Conservation (phyloP, 2,329 filamentous ascomycete species). For the Aspergillus latus region DNA sequence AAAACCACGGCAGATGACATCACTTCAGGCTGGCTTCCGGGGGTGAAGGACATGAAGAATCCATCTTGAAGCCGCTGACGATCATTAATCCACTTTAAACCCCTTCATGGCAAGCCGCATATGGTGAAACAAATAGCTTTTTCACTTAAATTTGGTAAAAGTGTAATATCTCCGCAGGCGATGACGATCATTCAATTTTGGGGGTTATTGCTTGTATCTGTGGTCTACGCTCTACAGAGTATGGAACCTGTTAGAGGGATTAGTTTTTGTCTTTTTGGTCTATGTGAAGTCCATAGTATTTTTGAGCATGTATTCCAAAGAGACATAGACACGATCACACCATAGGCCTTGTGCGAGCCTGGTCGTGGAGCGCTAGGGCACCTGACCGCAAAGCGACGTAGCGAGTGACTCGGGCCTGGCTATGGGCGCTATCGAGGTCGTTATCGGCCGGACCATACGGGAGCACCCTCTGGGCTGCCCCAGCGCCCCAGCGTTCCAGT, state of each 20-base stretch:
- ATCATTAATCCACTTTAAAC: background rate
- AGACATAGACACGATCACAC: background rate
- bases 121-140: background rate
- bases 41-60: conserved; percentile 1
- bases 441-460: background rate
- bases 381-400: background rate
- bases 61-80: conserved; percentile 4
- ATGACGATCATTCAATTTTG: background rate
- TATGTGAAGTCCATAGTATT: no score
- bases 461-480: conserved; percentile 8
- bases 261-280: background rate
- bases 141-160: background rate
- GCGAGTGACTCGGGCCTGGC: conserved; percentile 8
- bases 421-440: conserved; percentile 4
- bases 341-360: background rate
- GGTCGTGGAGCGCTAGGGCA: background rate
- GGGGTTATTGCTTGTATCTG: background rate
- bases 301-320: background rate
- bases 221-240: background rate
- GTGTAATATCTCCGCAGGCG: background rate
- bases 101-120: background rate
- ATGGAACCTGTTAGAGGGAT: background rate
- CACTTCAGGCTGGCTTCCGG: background rate
- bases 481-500: background rate
- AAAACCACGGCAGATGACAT: conserved; percentile 4